A percentile compares a stretch with the other conserved stretches of the same genome.
Evolutionary conservation across 1,139 yeast species (phyloP).

Genomic region (Taphrina confusa): DNA sequence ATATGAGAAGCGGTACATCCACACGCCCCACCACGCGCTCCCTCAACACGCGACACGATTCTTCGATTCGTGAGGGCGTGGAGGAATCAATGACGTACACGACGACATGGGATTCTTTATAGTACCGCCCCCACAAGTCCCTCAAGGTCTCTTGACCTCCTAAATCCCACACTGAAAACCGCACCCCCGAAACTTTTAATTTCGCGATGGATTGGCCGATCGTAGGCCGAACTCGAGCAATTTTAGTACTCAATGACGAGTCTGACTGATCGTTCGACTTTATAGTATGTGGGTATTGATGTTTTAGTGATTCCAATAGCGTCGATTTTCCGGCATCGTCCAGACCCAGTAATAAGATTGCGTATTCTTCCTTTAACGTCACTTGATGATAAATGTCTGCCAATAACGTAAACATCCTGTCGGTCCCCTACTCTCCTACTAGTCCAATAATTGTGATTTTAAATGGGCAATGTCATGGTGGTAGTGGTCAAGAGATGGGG

Average conservation of each 20-base stretch:
- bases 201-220: conserved; percentile 61
- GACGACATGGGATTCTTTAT: conserved; percentile 82
- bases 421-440: too few species aligned
- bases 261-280: background rate
- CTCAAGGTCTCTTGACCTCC: conserved; percentile 89
- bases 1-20: conserved; percentile 80
- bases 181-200: background rate
- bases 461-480: too few species aligned
- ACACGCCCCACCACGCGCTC: background rate
- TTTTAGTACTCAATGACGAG: background rate
- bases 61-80: conserved; percentile 77
- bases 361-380: conserved; percentile 52
- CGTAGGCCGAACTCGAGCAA: conserved; percentile 52
- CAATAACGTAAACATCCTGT: conserved; percentile 25
- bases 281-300: conserved; percentile 34
- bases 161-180: conserved; percentile 86
- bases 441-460: too few species aligned
- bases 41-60: too few species aligned
- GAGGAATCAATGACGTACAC: conserved; percentile 91
- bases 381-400: conserved; percentile 7
- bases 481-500: too few species aligned
- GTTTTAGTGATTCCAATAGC: conserved; percentile 19
- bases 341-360: conserved; percentile 79
- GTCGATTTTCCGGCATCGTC: conserved; percentile 94
- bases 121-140: conserved; percentile 84